These are phyloP conservation scores for Pseudodiploospora longispora DNA, from an alignment of 2,329 filamentous ascomycete genomes.

Conservation along the genomic window DNA sequence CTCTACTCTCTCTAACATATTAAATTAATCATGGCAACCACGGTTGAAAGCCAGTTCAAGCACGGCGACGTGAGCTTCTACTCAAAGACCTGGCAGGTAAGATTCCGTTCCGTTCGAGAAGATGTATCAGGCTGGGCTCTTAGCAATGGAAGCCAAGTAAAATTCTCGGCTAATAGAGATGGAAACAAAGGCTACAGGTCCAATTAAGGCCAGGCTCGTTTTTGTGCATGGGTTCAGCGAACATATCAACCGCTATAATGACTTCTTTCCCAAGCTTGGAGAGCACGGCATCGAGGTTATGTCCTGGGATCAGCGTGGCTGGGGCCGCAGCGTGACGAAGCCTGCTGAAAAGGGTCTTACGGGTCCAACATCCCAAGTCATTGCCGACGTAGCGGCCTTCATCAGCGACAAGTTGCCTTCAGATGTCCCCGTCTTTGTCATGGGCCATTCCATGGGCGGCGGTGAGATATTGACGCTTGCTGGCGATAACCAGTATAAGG, in stretches of 20 bases:
- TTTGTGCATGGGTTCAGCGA: slow-evolving; percentile 90
- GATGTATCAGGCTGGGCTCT: background rate
- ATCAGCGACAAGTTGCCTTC: slow-evolving; percentile 50
- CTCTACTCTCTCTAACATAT: background rate
- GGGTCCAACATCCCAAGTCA: slow-evolving; percentile 63
- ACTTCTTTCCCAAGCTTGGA: slow-evolving; percentile 64
- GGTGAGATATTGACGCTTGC: slow-evolving; percentile 61
- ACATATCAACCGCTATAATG: slow-evolving; percentile 69
- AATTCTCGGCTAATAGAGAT: slow-evolving; percentile 47
- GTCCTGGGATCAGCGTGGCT: slow-evolving; percentile 80
- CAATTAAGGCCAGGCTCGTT: slow-evolving; percentile 61
- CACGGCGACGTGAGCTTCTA: slow-evolving; percentile 39
- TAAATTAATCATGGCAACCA: slow-evolving; percentile 24
- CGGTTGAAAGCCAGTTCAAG: slow-evolving; percentile 43
- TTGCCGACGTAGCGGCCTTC: slow-evolving; percentile 73
- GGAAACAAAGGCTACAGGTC: slow-evolving; percentile 42
- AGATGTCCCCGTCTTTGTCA: slow-evolving; percentile 63
- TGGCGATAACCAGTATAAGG: slow-evolving; percentile 39
- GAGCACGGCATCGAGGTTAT: slow-evolving; percentile 65
- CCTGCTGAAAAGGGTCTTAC: slow-evolving; percentile 60
- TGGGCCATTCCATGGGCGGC: slow-evolving; percentile 90
- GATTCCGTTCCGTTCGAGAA: slow-evolving; percentile 16
- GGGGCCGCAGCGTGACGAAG: slow-evolving; percentile 64
- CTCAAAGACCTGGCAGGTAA: slow-evolving; percentile 52
- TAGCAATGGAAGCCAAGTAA: no score